Base-by-base conservation (phyloP, 2,329 filamentous ascomycete species). In the Fusarium buharicum region DNA sequence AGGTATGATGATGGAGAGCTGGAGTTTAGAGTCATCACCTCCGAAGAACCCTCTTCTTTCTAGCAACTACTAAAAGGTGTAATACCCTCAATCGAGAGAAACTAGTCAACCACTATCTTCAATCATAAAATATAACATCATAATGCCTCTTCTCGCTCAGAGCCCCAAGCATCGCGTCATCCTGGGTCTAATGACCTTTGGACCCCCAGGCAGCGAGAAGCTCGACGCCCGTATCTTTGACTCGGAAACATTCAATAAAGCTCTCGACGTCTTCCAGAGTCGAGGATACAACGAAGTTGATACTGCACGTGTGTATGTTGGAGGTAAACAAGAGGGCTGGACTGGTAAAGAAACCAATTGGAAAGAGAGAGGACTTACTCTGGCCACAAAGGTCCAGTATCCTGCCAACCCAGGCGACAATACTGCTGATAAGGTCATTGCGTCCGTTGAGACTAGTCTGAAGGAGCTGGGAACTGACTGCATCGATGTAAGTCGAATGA, bases 151-250 rank as follows among this genome's bases (percentile, higher is more conserved):
- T 59, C 67, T 82, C 64, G 73, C 71, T 13, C 74, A 76, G 43
- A 74, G 72, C 30, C 70, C 73, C 51, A 89, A 86, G 67, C 83
- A 88, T 63, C 85, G 90, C 62, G 81, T 92, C 70, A 92, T 96
- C 81, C 86, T 96, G 34, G 92, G 92, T 64, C 83, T 93, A 50
- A 95, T 96, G 92, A 93, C 90, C 72, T 93, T 92, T 79, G 90
- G 90, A 27, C 86, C 90, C n/a, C 61, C 61, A n/a, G 61, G 61
- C 3, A 84, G 86, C 54, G 81, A 82, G 55, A 67, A 73, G 12
- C 67, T 72, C 12, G 91, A 90, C 31, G 91, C 89, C 39, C 87
- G 92, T 40, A 87, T 96, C 71, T 93, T 90, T 10, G 79, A 82
- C 51, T 28, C 82, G 3, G 75, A 86, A 55, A 88, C 90, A 38